phyloP scores from a whole-genome alignment of 306 rosid species.

The Trifolium repens region DNA sequence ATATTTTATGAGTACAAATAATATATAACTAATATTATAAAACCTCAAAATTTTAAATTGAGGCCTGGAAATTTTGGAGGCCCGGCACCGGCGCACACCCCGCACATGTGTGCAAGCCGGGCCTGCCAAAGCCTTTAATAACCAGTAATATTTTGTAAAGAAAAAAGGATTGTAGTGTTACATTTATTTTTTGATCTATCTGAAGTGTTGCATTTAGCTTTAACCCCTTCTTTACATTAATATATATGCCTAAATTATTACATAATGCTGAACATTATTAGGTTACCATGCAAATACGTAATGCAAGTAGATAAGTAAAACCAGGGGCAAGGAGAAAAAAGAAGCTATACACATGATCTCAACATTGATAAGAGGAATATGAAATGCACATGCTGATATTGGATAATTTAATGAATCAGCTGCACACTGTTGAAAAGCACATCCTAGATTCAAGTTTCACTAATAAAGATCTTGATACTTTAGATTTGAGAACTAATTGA shows the following conservation, averaged over 20 bases:
- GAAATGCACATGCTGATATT: constrained; percentile 49
- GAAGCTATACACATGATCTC: constrained; percentile 40
- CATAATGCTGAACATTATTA: constrained; percentile 26
- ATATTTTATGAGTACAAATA: too few relatives aligned
- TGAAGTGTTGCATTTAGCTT: constrained; percentile 17
- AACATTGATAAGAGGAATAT: constrained; percentile 27
- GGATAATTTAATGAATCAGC: constrained; percentile 43
- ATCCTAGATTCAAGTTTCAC: constrained; percentile 50
- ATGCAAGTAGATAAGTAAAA: constrained; percentile 23
- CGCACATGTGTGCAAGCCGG: too few relatives aligned
- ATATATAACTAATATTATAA: too few relatives aligned
- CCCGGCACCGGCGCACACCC: too few relatives aligned
- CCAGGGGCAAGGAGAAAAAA: neutral
- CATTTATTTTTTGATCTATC: too few relatives aligned
- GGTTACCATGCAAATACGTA: constrained; percentile 41
- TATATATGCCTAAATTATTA: constrained; percentile 17
- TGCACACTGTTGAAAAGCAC: constrained; percentile 49
- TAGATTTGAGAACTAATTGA: constrained; percentile 31
- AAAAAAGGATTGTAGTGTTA: neutral
- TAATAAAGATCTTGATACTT: constrained; percentile 48
- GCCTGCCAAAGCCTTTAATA: neutral
- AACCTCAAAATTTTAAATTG: too few relatives aligned
- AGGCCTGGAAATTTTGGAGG: too few relatives aligned
- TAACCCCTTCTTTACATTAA: constrained; percentile 33
- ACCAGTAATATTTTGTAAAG: neutral